Conservation (phyloP, 2,329 filamentous ascomycete genomes). For the Botrytis deweyae region DNA sequence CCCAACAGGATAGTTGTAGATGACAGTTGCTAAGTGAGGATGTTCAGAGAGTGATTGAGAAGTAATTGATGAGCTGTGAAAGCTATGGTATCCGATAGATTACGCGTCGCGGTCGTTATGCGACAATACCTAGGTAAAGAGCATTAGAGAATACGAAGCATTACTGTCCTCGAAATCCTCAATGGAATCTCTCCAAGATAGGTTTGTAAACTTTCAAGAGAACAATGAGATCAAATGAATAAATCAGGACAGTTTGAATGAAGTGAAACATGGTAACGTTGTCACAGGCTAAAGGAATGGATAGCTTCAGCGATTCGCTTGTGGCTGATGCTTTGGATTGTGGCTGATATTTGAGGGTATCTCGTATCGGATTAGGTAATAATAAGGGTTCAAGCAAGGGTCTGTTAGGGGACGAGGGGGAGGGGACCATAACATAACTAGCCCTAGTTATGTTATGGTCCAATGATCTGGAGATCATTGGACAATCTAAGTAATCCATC, state of each 20-base stretch:
- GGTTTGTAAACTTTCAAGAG: not conserved
- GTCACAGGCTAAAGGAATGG: conserved; percentile 1
- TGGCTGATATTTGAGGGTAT: conserved; percentile 2
- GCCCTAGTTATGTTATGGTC: too few species aligned
- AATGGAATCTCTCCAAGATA: not conserved
- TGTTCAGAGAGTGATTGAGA: not conserved
- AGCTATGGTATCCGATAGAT: conserved; percentile 10
- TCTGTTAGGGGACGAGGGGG: not conserved
- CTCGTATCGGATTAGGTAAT: not conserved
- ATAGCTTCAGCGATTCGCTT: not conserved
- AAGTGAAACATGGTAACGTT: conserved; percentile 2
- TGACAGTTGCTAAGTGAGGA: not conserved
- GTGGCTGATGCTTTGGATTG: not conserved
- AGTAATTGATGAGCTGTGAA: not conserved
- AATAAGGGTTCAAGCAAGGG: not conserved
- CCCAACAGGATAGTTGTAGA: not conserved
- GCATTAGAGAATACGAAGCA: conserved; percentile 3
- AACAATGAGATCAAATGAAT: not conserved
- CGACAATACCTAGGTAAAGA: not conserved
- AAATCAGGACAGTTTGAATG: not conserved
- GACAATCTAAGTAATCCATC: not conserved
- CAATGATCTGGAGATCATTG: not conserved
- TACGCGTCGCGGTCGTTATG: conserved; percentile 21
- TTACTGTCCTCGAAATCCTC: not conserved
- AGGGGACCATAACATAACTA: not conserved